Percentiles rank a stretch among this genome's conserved stretches.
Evolutionary conservation across 2,329 filamentous ascomycete species (phyloP).

Genomic region (Ophiostoma novo-ulmi): DNA sequence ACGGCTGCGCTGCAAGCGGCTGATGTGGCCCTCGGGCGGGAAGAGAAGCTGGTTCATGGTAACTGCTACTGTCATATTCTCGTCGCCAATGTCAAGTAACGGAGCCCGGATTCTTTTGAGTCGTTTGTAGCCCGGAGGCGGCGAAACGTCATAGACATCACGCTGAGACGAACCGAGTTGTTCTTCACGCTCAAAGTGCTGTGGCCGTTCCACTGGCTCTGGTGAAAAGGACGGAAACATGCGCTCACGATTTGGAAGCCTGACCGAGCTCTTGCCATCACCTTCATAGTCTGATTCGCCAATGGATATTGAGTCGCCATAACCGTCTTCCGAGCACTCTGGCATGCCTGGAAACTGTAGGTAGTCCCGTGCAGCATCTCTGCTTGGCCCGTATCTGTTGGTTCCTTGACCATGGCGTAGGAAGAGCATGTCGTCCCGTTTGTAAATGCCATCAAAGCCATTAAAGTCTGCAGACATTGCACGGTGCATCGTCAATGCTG

Average conservation of each 20-base stretch:
- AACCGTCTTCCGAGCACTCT: background rate
- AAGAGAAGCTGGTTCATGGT: conserved; percentile 4
- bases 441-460: background rate
- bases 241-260: background rate
- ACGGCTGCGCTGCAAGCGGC: background rate
- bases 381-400: too few relatives aligned
- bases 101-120: conserved; percentile 18
- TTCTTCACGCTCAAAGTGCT: background rate
- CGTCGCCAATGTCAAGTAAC: background rate
- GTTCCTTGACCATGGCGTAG: conserved; percentile 18
- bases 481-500: background rate
- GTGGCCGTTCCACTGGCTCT: background rate
- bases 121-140: conserved; percentile 26
- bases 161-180: background rate
- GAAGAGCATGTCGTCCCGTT: conserved; percentile 15
- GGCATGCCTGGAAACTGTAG: background rate
- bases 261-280: background rate
- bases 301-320: background rate
- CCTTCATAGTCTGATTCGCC: conserved; percentile 9
- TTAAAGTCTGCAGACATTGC: background rate
- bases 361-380: background rate
- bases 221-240: conserved; percentile 10
- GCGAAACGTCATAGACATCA: conserved; percentile 21
- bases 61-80: background rate
- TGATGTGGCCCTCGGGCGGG: background rate